Evolutionary conservation across 1,284 basidiomycete genomes (phyloP), one percentile per base, ranked within the genome.

Genomic region (Cryptococcus depauperatus): DNA sequence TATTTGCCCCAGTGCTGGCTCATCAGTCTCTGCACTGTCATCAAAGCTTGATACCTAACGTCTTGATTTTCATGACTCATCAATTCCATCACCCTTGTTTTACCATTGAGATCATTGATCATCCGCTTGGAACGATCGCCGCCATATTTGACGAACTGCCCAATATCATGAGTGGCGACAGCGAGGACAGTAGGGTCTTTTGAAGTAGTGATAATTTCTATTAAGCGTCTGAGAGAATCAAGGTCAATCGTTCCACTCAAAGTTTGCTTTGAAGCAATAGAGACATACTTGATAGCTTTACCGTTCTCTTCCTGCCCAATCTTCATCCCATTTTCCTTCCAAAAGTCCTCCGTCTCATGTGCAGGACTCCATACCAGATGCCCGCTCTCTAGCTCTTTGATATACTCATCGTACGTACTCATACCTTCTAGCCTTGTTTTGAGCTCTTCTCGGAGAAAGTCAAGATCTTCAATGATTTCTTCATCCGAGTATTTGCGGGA

Each of bases 391-490:
- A 98, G 74, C 68, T 98, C 93, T 0, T 89, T 90, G 6, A 79
- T 80, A 66, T 97, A 98, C 71, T 96, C 91, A 66, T 97, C 95
- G 67, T 85, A 97, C 0, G 90, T 97, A 45, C 88, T 93, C 61
- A 98, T 73, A 49, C 84, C 88, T 58, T 93, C 83, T 66, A 92
- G 85, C 41, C 85, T 79, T 33, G 77, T 74, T 39, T 81, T 80
- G 19, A 98, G 75, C 63, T 93, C 87, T 38, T 87, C 83, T 51
- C 79, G 79, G 28, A 97, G 75, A 68, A 83, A 92, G 44, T 84
- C 78, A 16, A 96, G 78, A 58, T 98, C 95, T 57, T 96, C 92
- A 22, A 86, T 73, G 50, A 97, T 82, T 58, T 96, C 92, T 55
- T 93, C 89, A 62, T 97, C 95, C 0, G 85, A 84, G 81, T 87